Conservation (phyloP, 257 asterid genomes). For the Solanum clarkiae region DNA sequence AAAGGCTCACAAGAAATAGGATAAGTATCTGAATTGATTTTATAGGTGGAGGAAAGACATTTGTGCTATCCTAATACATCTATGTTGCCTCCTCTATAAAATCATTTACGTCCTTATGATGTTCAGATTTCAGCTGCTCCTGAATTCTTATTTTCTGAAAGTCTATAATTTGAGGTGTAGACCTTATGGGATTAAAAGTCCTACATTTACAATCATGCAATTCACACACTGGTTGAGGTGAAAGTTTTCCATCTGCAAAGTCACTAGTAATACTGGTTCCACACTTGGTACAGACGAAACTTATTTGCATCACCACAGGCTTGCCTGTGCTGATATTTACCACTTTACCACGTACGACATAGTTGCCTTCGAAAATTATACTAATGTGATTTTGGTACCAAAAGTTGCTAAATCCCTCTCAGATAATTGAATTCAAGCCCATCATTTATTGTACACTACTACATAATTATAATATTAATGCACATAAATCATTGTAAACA, state of each 20-base stretch:
- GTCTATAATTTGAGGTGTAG: conserved; percentile 61
- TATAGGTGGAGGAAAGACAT: neutral
- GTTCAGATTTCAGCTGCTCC: conserved; percentile 82
- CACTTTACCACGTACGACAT: conserved; percentile 54
- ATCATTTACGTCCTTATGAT: conserved; percentile 83
- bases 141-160: conserved; percentile 96
- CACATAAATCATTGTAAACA: too few relatives aligned
- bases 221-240: conserved; percentile 69
- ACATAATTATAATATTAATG: too few relatives aligned
- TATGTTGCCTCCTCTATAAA: neutral
- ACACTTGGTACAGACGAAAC: conserved; percentile 70
- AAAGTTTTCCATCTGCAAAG: conserved; percentile 92
- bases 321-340: conserved; percentile 76
- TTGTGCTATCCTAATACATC: neutral
- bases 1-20: neutral
- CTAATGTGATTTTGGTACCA: too few relatives aligned
- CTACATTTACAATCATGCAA: conserved; percentile 72
- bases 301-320: conserved; percentile 81
- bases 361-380: too few relatives aligned
- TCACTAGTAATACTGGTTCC: conserved; percentile 56
- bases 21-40: neutral
- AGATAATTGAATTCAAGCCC: too few relatives aligned
- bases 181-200: conserved; percentile 58
- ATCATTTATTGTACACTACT: too few relatives aligned
- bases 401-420: too few relatives aligned